Evolutionary conservation across 2,329 filamentous ascomycete genomes (phyloP).

Genomic region (Alternaria sp.): DNA sequence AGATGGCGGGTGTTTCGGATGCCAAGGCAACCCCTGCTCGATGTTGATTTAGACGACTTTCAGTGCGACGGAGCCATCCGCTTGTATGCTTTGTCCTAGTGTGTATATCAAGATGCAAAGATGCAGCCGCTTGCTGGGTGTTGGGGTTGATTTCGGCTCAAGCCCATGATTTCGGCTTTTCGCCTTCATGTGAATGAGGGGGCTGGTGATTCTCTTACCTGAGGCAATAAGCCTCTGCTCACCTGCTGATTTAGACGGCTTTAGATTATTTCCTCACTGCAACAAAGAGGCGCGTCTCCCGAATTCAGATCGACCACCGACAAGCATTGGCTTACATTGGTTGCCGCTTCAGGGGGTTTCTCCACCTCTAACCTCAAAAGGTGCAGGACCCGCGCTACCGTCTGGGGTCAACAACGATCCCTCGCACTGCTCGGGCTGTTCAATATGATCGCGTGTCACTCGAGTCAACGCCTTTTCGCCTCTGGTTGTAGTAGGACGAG

Average conservation of each 20-base stretch:
- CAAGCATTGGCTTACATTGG: conserved; percentile 21
- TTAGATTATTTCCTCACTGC: conserved; percentile 13
- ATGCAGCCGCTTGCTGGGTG: neutral
- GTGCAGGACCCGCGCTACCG: conserved; percentile 1
- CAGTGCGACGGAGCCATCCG: neutral
- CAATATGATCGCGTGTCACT: conserved; percentile 11
- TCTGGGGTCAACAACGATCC: conserved; percentile 11
- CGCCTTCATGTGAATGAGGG: conserved; percentile 28
- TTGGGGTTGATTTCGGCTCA: neutral
- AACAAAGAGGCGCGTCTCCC: conserved; percentile 19
- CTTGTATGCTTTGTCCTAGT: neutral
- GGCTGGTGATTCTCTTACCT: conserved; percentile 14
- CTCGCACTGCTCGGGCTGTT: conserved; percentile 6
- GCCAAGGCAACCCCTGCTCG: neutral
- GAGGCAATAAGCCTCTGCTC: conserved; percentile 20
- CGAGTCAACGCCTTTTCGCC: conserved; percentile 3
- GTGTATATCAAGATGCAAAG: neutral
- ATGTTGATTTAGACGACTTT: neutral
- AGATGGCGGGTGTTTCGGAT: neutral
- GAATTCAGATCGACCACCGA: conserved; percentile 22
- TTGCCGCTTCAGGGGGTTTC: conserved; percentile 3
- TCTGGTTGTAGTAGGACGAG: conserved; percentile 6
- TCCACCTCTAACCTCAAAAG: conserved; percentile 12
- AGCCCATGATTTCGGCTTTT: neutral
- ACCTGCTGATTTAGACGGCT: conserved; percentile 23